phyloP scores from a whole-genome alignment of 352 stramenopile genomes.

The Nothophytophthora sp. region DNA sequence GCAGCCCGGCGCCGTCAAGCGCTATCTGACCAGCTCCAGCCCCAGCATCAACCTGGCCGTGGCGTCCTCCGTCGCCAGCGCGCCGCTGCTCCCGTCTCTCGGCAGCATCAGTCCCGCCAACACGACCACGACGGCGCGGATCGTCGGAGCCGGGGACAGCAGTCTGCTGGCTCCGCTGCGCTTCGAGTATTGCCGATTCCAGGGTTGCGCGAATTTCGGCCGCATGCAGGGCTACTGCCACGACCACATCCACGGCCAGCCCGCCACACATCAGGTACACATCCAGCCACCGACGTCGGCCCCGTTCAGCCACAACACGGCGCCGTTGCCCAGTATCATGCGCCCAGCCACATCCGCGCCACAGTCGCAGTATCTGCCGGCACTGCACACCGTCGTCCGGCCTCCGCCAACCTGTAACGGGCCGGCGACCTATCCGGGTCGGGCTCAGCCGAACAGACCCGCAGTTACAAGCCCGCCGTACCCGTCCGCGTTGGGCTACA shows the following conservation, averaged over 20 bases:
- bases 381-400: conserved; percentile 24
- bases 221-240: conserved; percentile 72
- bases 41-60: conserved; percentile 21
- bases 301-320: conserved; percentile 8
- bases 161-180: conserved; percentile 43
- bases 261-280: conserved; percentile 14
- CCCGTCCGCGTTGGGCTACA: conserved; percentile 13
- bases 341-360: conserved; percentile 13
- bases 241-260: conserved; percentile 50
- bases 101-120: conserved; percentile 53
- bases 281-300: conserved; percentile 16
- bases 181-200: conserved; percentile 45
- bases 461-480: conserved; percentile 17
- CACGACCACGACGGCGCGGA: conserved; percentile 23
- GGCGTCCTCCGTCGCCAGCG: conserved; percentile 18
- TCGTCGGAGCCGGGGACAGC: conserved; percentile 13
- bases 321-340: conserved; percentile 21
- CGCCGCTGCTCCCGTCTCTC: conserved; percentile 36
- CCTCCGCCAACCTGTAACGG: conserved; percentile 4
- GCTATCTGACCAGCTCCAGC: conserved; percentile 20
- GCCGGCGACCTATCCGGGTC: conserved; percentile 12
- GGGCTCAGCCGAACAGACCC: conserved; percentile 13
- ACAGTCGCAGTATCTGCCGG: conserved; percentile 25
- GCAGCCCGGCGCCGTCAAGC: conserved; percentile 25
- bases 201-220: conserved; percentile 61